These are phyloP conservation scores for Thelonectria olida DNA, from an alignment of 2,329 filamentous ascomycete species.

Conservation along the genomic window DNA sequence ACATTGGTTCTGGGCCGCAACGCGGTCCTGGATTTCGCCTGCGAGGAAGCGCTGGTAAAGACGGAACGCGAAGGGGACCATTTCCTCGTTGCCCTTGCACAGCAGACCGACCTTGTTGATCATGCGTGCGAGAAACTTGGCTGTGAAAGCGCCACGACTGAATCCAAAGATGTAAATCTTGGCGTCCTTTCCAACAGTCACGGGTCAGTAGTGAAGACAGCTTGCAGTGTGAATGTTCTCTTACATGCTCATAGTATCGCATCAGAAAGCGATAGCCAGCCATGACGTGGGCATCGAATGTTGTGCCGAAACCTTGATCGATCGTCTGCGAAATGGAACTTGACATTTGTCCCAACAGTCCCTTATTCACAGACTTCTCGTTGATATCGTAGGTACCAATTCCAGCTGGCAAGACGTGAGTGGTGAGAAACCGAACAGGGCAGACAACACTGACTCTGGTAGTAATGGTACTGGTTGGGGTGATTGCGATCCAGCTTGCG, in stretches of 20 bases:
- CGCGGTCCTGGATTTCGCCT: constrained; percentile 49
- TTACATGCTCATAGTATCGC: constrained; percentile 41
- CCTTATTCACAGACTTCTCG: constrained; percentile 52
- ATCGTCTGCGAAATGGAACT: constrained; percentile 51
- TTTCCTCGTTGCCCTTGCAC: constrained; percentile 59
- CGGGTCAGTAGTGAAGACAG: not conserved
- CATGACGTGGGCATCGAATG: constrained; percentile 61
- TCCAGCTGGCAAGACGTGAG: not conserved
- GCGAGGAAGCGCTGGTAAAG: constrained; percentile 53
- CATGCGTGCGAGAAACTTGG: constrained; percentile 59
- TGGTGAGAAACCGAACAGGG: not conserved
- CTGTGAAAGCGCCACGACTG: constrained; percentile 60
- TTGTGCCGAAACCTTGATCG: constrained; percentile 55
- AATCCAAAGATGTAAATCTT: constrained; percentile 63
- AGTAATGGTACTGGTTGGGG: constrained; percentile 58
- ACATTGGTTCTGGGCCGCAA: constrained; percentile 24
- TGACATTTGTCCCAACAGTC: constrained; percentile 43
- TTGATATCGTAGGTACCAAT: constrained; percentile 54
- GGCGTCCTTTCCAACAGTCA: constrained; percentile 45
- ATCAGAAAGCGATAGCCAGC: constrained; percentile 64
- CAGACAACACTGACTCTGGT: constrained; percentile 50
- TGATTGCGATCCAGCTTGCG: constrained; percentile 56
- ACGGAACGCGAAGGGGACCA: constrained; percentile 57
- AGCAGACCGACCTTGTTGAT: constrained; percentile 56
- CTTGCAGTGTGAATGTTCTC: not conserved